phyloP scores from a whole-genome alignment of 2,329 filamentous ascomycete species.

The Achaetomium macrosporum region DNA sequence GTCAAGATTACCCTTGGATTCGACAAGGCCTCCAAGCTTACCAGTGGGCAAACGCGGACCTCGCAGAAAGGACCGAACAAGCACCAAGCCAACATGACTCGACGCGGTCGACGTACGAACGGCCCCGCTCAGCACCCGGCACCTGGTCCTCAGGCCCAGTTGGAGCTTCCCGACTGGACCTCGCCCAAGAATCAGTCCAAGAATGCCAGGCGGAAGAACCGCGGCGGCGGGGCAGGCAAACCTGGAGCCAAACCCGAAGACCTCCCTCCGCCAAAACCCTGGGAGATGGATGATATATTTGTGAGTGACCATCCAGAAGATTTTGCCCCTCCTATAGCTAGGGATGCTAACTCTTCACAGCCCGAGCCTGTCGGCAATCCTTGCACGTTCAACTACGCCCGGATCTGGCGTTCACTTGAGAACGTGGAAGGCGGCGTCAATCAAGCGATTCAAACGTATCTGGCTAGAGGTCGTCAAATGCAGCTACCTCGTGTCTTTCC shows the following conservation, averaged over 20 bases:
- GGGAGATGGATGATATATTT: neutral
- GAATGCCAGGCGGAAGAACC: neutral
- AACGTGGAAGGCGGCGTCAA: neutral
- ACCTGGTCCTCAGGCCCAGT: neutral
- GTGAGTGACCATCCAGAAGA: neutral
- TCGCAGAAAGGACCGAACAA: neutral
- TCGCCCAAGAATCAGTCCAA: neutral
- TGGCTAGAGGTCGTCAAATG: too few species aligned
- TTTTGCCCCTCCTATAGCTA: neutral
- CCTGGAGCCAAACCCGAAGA: too few species aligned
- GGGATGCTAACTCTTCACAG: neutral
- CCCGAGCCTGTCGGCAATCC: neutral
- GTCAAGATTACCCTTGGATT: neutral
- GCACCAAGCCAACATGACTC: neutral
- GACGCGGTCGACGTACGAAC: neutral
- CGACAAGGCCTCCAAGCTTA: neutral
- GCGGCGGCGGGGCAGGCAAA: neutral
- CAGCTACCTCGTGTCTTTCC: too few species aligned
- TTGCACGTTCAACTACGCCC: slow-evolving; percentile 6
- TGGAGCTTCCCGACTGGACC: slow-evolving; percentile 1
- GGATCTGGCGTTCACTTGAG: slow-evolving; percentile 2
- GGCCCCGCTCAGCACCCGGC: too few species aligned
- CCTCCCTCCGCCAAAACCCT: neutral
- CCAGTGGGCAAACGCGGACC: neutral
- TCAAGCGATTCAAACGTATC: neutral